Evolutionary conservation across 2,329 filamentous ascomycete species (phyloP), one percentile per base, ranked within the genome.

Genomic region (Fusarium cicatricum): DNA sequence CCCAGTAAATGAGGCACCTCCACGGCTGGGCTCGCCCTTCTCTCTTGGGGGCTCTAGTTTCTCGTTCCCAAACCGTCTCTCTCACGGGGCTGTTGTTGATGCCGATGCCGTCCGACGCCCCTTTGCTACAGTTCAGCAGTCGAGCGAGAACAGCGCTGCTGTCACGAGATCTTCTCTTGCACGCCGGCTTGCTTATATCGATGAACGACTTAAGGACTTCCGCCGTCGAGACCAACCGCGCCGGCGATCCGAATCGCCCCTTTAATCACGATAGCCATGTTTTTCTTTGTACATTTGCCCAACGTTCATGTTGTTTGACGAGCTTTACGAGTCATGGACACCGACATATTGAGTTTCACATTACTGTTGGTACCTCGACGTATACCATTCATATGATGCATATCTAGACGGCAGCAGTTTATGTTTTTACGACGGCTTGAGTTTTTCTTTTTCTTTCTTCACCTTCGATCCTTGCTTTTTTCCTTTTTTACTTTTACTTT

Each of bases 21-120:
- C 78, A 12, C 79, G 84, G 7, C 77, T 88, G 4, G 83, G 85
- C 26, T 88, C 85, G 5, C 85, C 85, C 0, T 88, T 88, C 59
- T 74, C 78, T 8, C 77, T 77, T 29, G 70, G 77, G 10, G 76
- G 71, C 50, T 77, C 80, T 11, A 85, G 82, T 70, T 80, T 85
- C 65, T 87, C 85, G 39, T 85, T 87, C 58, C 85, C 86, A n/a
- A 84, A 82, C 53, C 80, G 85, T 34, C 70, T 82, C 26, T 80
- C 78, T 28, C 79, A 81, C 60, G 76, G 78, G 3, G 72, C 75
- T 11, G 76, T 74, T 34, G 74, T 84, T 29, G 78, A 81, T 41
- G 64, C 79, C 43, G 75, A 76, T 16, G 71, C 77, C 46, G 71
- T 80, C 52, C 77, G 79, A 5, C 78, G 80, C 23, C 82, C 82